A percentile compares a stretch with the other conserved stretches of the same genome.
Conservation (phyloP, 305 asterid species). For the Salvia sclarea region DNA sequence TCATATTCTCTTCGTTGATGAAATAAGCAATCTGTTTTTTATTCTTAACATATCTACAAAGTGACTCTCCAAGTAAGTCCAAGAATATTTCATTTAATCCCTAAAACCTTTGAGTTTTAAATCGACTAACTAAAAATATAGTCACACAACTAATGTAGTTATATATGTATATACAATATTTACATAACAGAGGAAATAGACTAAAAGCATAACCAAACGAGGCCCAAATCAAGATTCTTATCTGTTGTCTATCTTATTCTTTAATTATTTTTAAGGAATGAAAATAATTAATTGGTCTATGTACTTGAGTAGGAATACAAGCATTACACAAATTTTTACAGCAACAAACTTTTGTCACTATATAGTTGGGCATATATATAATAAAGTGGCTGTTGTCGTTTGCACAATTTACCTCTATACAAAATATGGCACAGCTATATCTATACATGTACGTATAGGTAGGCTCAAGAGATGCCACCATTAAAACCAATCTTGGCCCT, state of each 20-base stretch:
- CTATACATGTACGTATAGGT: constrained; percentile 15
- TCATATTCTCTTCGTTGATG: no score
- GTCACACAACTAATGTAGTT: no score
- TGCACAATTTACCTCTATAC: constrained; percentile 28
- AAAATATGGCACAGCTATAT: constrained; percentile 21
- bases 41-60: neutral
- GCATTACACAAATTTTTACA: constrained; percentile 29
- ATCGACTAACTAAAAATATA: no score
- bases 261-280: constrained; percentile 6
- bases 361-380: neutral
- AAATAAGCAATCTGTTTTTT: no score
- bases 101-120: no score
- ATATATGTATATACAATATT: no score
- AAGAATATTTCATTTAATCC: no score
- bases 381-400: constrained; percentile 11
- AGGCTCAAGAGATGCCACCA: constrained; percentile 28
- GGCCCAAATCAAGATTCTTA: neutral
- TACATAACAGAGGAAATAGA: neutral
- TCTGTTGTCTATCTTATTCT: neutral
- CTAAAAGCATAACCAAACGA: neutral
- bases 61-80: neutral
- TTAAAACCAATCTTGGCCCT: neutral
- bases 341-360: constrained; percentile 34
- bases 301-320: neutral
- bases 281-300: constrained; percentile 6